phyloP scores from a whole-genome alignment of 106 monocot genomes.

The Dendrobium catenatum region DNA sequence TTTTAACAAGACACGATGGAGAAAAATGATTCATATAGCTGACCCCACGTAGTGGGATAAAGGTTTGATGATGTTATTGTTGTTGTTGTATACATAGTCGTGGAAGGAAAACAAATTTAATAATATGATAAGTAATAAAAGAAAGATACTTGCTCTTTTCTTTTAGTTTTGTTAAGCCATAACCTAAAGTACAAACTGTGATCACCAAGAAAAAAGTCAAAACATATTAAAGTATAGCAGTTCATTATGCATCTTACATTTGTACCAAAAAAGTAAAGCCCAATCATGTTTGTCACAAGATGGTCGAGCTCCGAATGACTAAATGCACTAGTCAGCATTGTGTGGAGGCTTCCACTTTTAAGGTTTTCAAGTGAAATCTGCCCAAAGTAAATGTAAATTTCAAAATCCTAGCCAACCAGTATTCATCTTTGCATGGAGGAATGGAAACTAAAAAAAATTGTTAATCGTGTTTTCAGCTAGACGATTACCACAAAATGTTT shows the following conservation, averaged over 20 bases:
- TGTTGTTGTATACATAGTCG: no score
- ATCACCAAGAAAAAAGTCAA: not conserved
- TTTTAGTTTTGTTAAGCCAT: not conserved
- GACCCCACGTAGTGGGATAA: no score
- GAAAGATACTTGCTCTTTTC: not conserved
- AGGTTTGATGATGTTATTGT: no score
- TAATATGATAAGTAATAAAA: not conserved
- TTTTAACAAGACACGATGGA: no score
- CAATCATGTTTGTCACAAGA: constrained; percentile 78
- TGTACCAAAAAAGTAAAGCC: constrained; percentile 78
- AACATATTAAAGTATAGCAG: not conserved
- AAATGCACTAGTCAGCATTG: constrained; percentile 82
- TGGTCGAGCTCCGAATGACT: constrained; percentile 65
- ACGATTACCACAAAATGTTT: constrained; percentile 64
- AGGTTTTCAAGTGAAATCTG: constrained; percentile 89
- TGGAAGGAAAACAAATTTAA: not conserved
- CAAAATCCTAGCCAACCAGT: not conserved
- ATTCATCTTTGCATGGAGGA: not conserved
- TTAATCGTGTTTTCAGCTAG: not conserved
- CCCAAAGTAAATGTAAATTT: constrained; percentile 8
- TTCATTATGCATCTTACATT: constrained; percentile 40
- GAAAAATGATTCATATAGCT: no score
- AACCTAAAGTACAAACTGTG: not conserved
- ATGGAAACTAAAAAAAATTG: not conserved
- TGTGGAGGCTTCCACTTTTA: constrained; percentile 69